Base-by-base conservation (phyloP, 495 filamentous ascomycete genomes). In the Xylaria scruposa region DNA sequence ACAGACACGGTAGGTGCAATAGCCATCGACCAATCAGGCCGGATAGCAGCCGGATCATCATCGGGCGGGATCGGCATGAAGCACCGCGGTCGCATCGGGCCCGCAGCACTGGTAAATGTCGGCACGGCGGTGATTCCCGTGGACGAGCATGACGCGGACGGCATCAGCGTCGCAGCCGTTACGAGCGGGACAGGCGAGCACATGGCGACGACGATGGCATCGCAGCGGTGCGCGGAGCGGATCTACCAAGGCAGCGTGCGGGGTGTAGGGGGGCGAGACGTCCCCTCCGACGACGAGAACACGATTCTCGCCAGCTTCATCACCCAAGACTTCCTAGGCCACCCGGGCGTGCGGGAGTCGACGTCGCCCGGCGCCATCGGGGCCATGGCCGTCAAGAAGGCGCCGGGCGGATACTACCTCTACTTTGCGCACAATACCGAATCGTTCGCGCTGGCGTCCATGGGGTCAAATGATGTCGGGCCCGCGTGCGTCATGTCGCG, bases 41-140 rank as follows among this genome's bases (percentile, higher is more conserved):
- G 92, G 60, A 97, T 99, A 77, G 97, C 96, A 6, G 96, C 95
- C 10, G 96, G 93, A n/a, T 97, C 97, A 3, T 98, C 96, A 8
- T 99, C 96, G 59, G 96, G 96, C n/a, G 96, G 96, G 8, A 98
- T 98, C 73, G 97, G 97, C 19, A 97, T 99, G 94, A 99, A 99
- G 76, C 94, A 96, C 81, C 87, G 89, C 59, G 96, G 96, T 31
- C 90, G 96, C 54, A 86, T 97, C 75, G 96, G 96, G 3, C 96
- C 96, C 44, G 96, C 96, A 29, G 96, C 96, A 8, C 85, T 99
- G 15, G 92, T 98, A 26, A 95, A 95, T 13, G 88, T 99, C 64
- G 96, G 96, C 53, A 94, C 94, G 19, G 89, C 91, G 65, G 91
- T 98, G 13, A 87, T 97, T n/a, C 94, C 94, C 0, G 80, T 85